Evolutionary conservation across 768 basidiomycete genomes (phyloP), one percentile per base, ranked within the genome.

Genomic region (Auricularia sp.): DNA sequence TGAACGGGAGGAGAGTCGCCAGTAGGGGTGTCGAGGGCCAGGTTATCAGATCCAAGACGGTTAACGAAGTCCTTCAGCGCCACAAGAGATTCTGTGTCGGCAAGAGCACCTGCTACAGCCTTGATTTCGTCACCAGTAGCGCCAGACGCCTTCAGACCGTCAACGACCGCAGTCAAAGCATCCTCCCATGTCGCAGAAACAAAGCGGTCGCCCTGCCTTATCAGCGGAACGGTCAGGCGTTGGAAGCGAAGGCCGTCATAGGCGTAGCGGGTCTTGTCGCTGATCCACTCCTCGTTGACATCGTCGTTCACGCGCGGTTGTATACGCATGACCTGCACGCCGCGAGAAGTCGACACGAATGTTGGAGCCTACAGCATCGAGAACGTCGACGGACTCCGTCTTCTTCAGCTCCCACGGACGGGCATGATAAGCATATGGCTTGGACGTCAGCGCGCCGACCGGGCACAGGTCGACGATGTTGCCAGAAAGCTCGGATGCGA

Each of bases 251-350:
- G 83, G 10, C 97, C 97, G 71, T 99, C 97, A 75, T 94, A 90
- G 1, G 96, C 91, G 75, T 94, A 94, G 65, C 97, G 90, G 1
- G 96, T 94, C 83, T 99, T 99, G 82, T 99, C 97, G 75, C 84
- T 94, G 75, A 99, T 96, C 97, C 97, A 98, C 76, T 99, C 97
- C 79, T 99, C 97, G 75, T 99, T 99, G 68, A 99, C 88, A 69
- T 97, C 92, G 75, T 98, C 97, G 74, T 98, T 98, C 62, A 92
- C 91, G 71, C 90, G 85, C 1, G 97, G 97, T 72, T 97, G 94
- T 69, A 99, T 83, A 62, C 97, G 88, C 95, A 98, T 98, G 68
- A 98, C 96, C 74, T 92, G 86, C 3, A 96, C 89, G 47, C 94
- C 94, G 42, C 96, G 85, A 44, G 95, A 95, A 75, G n/a, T 99